These are phyloP conservation scores for Hibiscus trionum DNA, from an alignment of 345 rosid genomes.

Conservation along the genomic window DNA sequence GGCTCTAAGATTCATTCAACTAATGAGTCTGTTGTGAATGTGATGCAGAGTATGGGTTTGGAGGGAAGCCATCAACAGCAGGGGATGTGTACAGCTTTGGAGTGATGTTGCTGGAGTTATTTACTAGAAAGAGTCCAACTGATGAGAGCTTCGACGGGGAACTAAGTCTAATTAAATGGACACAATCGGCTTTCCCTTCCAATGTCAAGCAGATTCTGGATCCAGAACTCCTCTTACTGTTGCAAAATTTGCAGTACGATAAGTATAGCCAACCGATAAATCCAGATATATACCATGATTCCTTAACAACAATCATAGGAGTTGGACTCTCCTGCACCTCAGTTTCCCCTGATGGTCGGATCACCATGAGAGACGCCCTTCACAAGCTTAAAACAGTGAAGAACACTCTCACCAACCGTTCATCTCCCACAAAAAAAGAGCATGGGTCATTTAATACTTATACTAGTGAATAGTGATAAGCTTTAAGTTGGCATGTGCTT, in stretches of 20 bases:
- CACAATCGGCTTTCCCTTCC: constrained; percentile 21
- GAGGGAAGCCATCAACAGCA: constrained; percentile 34
- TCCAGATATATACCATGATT: constrained; percentile 10
- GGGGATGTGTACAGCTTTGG: constrained; percentile 50
- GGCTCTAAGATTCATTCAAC: not conserved
- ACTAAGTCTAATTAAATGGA: constrained; percentile 27
- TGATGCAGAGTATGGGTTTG: constrained; percentile 43
- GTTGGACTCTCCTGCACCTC: constrained; percentile 35
- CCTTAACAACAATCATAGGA: constrained; percentile 26
- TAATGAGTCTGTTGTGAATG: not conserved
- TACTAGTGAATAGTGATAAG: too few relatives aligned
- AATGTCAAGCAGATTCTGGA: constrained; percentile 23
- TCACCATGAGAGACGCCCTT: constrained; percentile 34
- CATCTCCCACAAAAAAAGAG: not conserved
- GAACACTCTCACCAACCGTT: not conserved
- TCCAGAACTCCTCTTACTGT: constrained; percentile 17
- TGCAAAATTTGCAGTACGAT: not conserved
- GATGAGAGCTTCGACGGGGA: constrained; percentile 31
- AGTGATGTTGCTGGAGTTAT: constrained; percentile 32
- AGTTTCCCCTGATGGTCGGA: constrained; percentile 27
- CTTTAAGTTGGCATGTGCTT: not conserved
- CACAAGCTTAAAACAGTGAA: constrained; percentile 19
- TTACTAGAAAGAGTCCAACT: constrained; percentile 38
- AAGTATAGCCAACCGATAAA: too few relatives aligned
- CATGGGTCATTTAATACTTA: not conserved